Conservation (phyloP, 176 grass and related monocot species). For the Musa beccarii region DNA sequence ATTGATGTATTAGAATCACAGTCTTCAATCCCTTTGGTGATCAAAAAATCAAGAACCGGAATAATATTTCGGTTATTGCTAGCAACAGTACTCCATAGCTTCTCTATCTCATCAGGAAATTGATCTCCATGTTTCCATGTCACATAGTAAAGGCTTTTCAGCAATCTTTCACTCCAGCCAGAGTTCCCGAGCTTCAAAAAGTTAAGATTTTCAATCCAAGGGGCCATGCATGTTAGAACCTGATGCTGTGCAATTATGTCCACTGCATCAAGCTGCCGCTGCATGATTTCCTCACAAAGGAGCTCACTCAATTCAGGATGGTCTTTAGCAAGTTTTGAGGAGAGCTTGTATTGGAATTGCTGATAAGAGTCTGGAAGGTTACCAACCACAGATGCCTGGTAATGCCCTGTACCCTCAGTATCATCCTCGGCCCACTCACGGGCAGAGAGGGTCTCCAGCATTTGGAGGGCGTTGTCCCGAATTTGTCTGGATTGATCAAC, state of each 20-base stretch:
- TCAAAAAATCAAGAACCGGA: constrained; percentile 86
- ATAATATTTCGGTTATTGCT: constrained; percentile 82
- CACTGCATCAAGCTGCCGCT: constrained; percentile 87
- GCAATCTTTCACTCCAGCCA: constrained; percentile 82
- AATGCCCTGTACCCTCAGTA: constrained; percentile 69
- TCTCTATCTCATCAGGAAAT: constrained; percentile 94
- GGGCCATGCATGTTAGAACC: constrained; percentile 95
- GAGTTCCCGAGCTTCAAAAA: constrained; percentile 77
- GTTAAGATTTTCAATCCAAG: constrained; percentile 98
- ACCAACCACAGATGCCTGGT: constrained; percentile 91
- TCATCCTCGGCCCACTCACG: constrained; percentile 95
- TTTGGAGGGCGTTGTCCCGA: constrained; percentile 91
- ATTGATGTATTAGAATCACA: constrained; percentile 82
- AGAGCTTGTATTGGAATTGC: constrained; percentile 90
- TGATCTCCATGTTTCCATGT: constrained; percentile 89
- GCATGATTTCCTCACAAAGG: constrained; percentile 85
- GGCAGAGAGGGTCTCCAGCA: constrained; percentile 93
- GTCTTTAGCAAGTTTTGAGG: constrained; percentile 86
- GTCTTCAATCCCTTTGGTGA: constrained; percentile 89
- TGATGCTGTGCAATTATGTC: constrained; percentile 98
- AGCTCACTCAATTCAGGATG: constrained; percentile 81
- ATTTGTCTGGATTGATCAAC: constrained; percentile 92
- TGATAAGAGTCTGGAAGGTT: constrained; percentile 98
- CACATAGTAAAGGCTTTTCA: constrained; percentile 94
- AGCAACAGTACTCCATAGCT: constrained; percentile 88